Conservation (phyloP, 371 early-diverging fungal species). For the Syncephalastrum sp. region DNA sequence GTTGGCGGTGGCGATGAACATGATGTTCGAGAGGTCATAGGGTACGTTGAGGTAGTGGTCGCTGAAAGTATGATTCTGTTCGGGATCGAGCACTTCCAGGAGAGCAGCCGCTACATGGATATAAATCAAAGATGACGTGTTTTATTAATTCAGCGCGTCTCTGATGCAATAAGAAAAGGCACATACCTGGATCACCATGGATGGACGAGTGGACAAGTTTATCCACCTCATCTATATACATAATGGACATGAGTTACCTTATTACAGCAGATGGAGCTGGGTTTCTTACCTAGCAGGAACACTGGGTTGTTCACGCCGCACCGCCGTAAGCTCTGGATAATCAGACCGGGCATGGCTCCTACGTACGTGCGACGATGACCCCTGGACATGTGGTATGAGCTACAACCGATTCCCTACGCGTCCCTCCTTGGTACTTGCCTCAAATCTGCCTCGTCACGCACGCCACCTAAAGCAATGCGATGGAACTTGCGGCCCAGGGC, state of each 20-base stretch:
- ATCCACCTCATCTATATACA: constrained; percentile 71
- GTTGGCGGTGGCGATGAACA: constrained; percentile 91
- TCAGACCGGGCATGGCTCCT: constrained; percentile 84
- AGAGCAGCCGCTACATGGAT: constrained; percentile 63
- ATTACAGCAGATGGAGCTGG: background rate
- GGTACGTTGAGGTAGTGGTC: constrained; percentile 88
- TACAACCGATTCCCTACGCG: constrained; percentile 47
- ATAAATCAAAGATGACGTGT: background rate
- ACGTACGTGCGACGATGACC: constrained; percentile 92
- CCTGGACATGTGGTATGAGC: constrained; percentile 36
- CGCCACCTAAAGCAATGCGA: constrained; percentile 85
- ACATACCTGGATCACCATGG: constrained; percentile 70
- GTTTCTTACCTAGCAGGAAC: constrained; percentile 58
- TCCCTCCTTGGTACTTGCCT: constrained; percentile 33
- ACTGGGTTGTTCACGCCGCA: constrained; percentile 82
- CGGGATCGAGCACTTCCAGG: constrained; percentile 87
- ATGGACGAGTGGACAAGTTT: constrained; percentile 67
- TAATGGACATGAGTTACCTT: background rate
- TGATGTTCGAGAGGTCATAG: constrained; percentile 79
- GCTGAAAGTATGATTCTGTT: constrained; percentile 79
- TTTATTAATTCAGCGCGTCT: background rate
- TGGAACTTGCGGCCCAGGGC: constrained; percentile 81
- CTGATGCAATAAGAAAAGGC: background rate
- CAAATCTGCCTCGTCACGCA: constrained; percentile 88
- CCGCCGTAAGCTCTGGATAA: constrained; percentile 76